A percentile compares a stretch with the other conserved stretches of the same genome.
Evolutionary conservation across 768 basidiomycete species (phyloP).

Genomic region (Trametes elegans): DNA sequence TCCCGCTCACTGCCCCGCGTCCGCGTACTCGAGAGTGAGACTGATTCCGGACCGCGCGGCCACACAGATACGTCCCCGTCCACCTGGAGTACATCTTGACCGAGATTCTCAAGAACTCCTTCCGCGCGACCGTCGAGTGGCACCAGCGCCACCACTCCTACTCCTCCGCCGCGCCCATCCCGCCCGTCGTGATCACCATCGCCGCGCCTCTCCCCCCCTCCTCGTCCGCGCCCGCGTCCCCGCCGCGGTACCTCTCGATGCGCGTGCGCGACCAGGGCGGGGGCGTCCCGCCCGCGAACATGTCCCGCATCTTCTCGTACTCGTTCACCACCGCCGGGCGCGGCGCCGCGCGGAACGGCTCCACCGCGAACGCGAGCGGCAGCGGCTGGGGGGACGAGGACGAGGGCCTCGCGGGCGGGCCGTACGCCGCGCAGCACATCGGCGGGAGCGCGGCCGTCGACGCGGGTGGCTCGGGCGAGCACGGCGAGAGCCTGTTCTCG

Average conservation of each 20-base stretch:
- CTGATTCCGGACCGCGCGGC: constrained; percentile 11
- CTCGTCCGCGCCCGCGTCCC: constrained; percentile 37
- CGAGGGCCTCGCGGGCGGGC: constrained; percentile 53
- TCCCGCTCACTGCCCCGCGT: no score
- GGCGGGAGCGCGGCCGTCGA: constrained; percentile 66
- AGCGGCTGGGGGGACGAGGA: constrained; percentile 32
- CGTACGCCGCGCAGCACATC: constrained; percentile 77
- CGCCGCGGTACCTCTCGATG: constrained; percentile 60
- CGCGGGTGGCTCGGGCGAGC: constrained; percentile 22
- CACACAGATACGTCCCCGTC: constrained; percentile 74
- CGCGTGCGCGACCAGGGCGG: constrained; percentile 86
- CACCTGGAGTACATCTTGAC: constrained; percentile 92
- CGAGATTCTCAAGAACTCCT: constrained; percentile 88
- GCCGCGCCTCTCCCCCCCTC: constrained; percentile 47
- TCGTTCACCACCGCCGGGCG: constrained; percentile 85
- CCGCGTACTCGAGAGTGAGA: background rate
- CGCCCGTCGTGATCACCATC: constrained; percentile 72
- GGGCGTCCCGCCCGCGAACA: constrained; percentile 71
- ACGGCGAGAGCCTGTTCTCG: constrained; percentile 57
- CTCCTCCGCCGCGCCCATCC: constrained; percentile 35
- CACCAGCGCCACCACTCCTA: constrained; percentile 41
- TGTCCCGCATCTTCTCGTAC: constrained; percentile 84
- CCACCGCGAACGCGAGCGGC: no score
- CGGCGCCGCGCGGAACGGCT: constrained; percentile 29
- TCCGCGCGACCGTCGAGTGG: constrained; percentile 84